A percentile compares a stretch with the other conserved stretches of the same genome.
These are phyloP conservation scores for Actinomucor elegans DNA, from an alignment of 371 early-diverging fungal species.

Conservation along the genomic window DNA sequence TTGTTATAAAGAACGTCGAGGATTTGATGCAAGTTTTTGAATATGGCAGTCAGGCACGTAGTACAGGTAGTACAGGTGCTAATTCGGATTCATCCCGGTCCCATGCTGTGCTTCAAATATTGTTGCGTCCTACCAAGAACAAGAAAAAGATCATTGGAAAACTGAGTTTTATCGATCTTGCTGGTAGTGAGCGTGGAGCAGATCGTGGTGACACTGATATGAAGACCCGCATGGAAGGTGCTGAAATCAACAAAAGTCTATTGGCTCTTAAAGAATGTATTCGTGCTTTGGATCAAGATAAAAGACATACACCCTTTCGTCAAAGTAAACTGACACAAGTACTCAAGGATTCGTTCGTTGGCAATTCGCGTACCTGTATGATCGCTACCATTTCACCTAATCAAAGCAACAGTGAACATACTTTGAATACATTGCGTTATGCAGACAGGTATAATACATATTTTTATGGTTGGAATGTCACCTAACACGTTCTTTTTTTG, in stretches of 20 bases:
- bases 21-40: slow-evolving; percentile 92
- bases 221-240: slow-evolving; percentile 95
- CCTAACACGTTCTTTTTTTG: too few relatives aligned
- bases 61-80: slow-evolving; percentile 87
- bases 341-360: slow-evolving; percentile 97
- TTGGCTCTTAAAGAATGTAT: slow-evolving; percentile 98
- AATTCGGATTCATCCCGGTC: slow-evolving; percentile 82
- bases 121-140: slow-evolving; percentile 58
- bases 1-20: slow-evolving; percentile 79
- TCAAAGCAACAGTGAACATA: slow-evolving; percentile 92
- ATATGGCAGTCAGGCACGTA: slow-evolving; percentile 84
- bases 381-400: slow-evolving; percentile 97
- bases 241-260: slow-evolving; percentile 98
- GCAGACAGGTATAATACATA: slow-evolving; percentile 80
- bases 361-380: slow-evolving; percentile 97
- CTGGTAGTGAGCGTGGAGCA: slow-evolving; percentile 93
- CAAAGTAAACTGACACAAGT: slow-evolving; percentile 98
- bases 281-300: slow-evolving; percentile 94
- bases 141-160: slow-evolving; percentile 64
- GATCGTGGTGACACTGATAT: slow-evolving; percentile 93
- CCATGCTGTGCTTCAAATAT: slow-evolving; percentile 92
- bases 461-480: too few relatives aligned
- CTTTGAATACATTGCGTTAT: slow-evolving; percentile 98
- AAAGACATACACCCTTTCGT: slow-evolving; percentile 95
- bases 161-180: slow-evolving; percentile 87